Base-by-base conservation (phyloP, 441 rosid genomes). In the Viola pubescens region DNA sequence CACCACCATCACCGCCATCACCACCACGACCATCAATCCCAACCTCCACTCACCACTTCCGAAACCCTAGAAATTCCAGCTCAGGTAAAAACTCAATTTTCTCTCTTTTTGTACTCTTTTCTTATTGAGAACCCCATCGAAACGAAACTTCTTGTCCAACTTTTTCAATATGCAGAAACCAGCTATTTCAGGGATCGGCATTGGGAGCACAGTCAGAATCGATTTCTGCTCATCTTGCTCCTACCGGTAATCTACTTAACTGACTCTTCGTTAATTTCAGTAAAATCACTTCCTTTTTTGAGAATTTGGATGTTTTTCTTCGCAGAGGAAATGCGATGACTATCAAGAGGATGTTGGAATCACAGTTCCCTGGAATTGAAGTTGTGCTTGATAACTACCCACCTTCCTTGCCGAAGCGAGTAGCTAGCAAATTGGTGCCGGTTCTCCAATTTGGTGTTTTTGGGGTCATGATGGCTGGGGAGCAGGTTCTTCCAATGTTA, bases 161-260 rank as follows among this genome's bases (percentile, higher is more conserved):
- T 3, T 42, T 50, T 2, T 64, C 39, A 44, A 10, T 39, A 42
- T 65, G 75, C 70, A 86, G 90, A 72, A 81, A 56, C 46, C 65
- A 10, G 68, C 63, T 16, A 26, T 71, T 37, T 87, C 79, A 38
- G 76, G 76, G 26, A 48, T 76, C 42, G 94, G 91, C 10, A 65
- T 81, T 56, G 96, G 94, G 48, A 75, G 70, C 47, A 79, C 87
- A 0, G 83, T 90, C 52, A 71, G 74, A 58, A 90, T 90, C 61
- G 79, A 80, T 70, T 88, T 88, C 59, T 88, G 97, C 60, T 83
- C 85, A 56, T 90, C 97, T 34, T 90, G 96, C 73, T 84, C 96
- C 12, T 90, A 71, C 76, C 82, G 75, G 96, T 86, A 62, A 46
- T 26, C 1, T 26, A 46, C n/a, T 9, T 49, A 0, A 13, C 42